Evolutionary conservation across 495 filamentous ascomycete species (phyloP).

Genomic region (Penicillium subrubescens): DNA sequence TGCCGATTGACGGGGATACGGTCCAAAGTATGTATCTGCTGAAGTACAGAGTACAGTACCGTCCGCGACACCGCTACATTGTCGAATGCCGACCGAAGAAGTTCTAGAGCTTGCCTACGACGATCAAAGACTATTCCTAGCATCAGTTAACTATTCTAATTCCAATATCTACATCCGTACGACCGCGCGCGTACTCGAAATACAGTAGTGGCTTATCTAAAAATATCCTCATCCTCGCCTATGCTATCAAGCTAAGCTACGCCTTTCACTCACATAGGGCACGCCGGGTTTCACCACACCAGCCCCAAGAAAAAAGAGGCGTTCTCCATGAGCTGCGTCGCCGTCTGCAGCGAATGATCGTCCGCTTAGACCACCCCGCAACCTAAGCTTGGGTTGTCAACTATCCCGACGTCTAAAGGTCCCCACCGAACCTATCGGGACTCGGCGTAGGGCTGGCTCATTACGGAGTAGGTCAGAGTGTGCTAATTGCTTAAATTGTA

Average conservation of each 20-base stretch:
- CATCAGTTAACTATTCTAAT: background rate
- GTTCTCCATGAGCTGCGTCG: background rate
- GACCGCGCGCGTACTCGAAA: background rate
- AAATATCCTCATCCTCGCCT: background rate
- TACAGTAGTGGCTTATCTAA: background rate
- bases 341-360: slow-evolving; percentile 1
- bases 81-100: background rate
- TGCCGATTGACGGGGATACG: background rate
- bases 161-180: background rate
- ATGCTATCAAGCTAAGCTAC: background rate
- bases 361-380: slow-evolving; percentile 5
- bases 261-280: background rate
- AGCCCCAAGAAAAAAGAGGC: background rate
- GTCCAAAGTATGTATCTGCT: background rate
- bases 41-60: background rate
- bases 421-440: background rate
- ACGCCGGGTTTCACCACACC: background rate
- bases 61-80: slow-evolving; percentile 7
- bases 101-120: background rate
- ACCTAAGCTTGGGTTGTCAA: background rate
- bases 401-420: background rate
- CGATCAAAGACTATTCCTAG: background rate
- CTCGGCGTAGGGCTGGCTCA: background rate
- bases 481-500: background rate
- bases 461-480: background rate